Base-by-base conservation (phyloP, 2,329 filamentous ascomycete species). In the Fusarium sarcochroum region DNA sequence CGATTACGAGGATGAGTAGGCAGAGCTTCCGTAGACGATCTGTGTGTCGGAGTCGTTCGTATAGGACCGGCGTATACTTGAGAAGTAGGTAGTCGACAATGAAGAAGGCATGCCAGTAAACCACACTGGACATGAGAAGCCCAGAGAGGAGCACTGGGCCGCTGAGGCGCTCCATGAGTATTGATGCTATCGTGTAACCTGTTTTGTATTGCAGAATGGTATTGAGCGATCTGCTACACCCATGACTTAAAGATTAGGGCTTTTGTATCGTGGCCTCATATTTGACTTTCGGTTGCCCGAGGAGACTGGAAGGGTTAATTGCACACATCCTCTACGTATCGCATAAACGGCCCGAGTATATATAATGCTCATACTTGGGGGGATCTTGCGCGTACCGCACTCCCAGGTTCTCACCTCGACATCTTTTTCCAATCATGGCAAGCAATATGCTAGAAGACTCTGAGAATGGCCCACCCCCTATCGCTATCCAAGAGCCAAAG, bases 51-150 rank as follows among this genome's bases (percentile, higher is more conserved):
- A 73, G 61, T 23, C 54, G 59, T 9, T 55, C 18, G 25, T 76
- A 61, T 2, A 65, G 8, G 6, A 40, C 8, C 14, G 72, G 73
- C 7, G 25, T 38, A 40, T 56, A 25, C 14, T 27, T 48, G n/a
- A 37, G 49, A 23, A 75, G 41, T 14, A 69, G 20, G 20, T 45
- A 53, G 21, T 69, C 63, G 35, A 61, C 45, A 15, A 46, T 17
- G 14, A 59, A 35, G 41, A 58, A 73, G 15, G 56, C 41, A 30
- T 56, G 42, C 73, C 73, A 76, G 55, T 75, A 76, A 11, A 65
- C 15, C 35, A 58, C 35, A 18, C 50, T 66, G 27, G 34, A 63
- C 58, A 63, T 35, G 30, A 75, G 53, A 41, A 69, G 59, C 47
- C 53, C 51, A 10, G 61, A 68, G 21, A 73, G 66, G 7, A 75